Evolutionary conservation across 2,329 filamentous ascomycete genomes (phyloP).

Genomic region (Furcasterigmium sp.): DNA sequence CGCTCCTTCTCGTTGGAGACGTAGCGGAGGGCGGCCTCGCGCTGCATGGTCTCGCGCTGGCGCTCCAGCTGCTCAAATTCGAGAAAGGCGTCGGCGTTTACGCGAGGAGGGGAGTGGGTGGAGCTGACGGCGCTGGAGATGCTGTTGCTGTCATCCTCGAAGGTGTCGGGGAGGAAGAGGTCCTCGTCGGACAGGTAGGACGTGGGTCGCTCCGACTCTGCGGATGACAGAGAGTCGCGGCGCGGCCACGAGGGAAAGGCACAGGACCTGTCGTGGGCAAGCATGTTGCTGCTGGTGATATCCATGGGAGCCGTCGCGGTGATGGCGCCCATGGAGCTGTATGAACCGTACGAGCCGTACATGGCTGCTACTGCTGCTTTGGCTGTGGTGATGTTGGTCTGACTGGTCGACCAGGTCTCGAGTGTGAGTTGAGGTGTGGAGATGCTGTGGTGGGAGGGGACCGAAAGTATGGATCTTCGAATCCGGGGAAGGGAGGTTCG

Average conservation of each 20-base stretch:
- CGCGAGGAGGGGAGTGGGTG: conserved; percentile 31
- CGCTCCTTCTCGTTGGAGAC: conserved; percentile 51
- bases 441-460: conserved; percentile 15
- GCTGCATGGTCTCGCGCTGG: conserved; percentile 32
- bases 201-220: conserved; percentile 38
- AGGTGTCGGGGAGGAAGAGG: conserved; percentile 47
- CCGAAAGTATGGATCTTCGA: conserved; percentile 6
- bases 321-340: conserved; percentile 40
- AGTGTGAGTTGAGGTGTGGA: conserved; percentile 24
- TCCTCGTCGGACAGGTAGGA: conserved; percentile 61
- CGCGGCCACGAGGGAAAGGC: conserved; percentile 57
- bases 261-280: conserved; percentile 38
- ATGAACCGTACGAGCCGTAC: conserved; percentile 46
- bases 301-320: conserved; percentile 37
- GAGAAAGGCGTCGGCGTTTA: conserved; percentile 38
- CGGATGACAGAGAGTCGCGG: conserved; percentile 43
- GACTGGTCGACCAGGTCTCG: too few relatives aligned
- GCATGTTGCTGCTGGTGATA: conserved; percentile 35
- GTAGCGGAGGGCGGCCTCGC: conserved; percentile 45
- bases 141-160: conserved; percentile 45
- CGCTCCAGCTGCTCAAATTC: conserved; percentile 43
- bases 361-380: conserved; percentile 26
- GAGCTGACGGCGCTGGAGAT: conserved; percentile 40
- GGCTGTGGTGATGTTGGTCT: conserved; percentile 11
- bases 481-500: conserved; percentile 4